Evolutionary conservation across 345 rosid species (phyloP).

Genomic region (Citrus medica): DNA sequence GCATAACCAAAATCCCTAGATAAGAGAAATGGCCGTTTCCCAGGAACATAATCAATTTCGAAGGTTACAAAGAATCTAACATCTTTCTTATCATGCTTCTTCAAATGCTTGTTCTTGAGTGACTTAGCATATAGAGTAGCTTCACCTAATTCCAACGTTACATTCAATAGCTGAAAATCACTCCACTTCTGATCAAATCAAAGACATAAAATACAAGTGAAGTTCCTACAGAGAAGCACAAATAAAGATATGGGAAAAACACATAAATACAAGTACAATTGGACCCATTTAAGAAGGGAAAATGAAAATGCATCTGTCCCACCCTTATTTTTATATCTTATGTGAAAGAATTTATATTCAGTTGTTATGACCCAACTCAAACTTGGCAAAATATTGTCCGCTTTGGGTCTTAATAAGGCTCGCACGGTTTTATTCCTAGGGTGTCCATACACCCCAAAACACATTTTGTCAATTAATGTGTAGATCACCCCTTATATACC

Average conservation of each 20-base stretch:
- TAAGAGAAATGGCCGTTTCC: constrained; percentile 28
- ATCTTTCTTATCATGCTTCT: constrained; percentile 1
- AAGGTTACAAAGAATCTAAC: constrained; percentile 25
- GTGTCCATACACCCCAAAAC: too few relatives aligned
- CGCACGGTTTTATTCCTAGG: too few relatives aligned
- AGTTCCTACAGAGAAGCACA: background rate
- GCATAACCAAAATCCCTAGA: constrained; percentile 43
- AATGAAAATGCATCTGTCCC: background rate
- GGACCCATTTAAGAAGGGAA: background rate
- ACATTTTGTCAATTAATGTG: too few relatives aligned
- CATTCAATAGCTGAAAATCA: constrained; percentile 11
- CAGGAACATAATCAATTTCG: constrained; percentile 17
- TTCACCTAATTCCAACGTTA: constrained; percentile 21
- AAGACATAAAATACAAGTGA: background rate
- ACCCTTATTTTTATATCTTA: background rate
- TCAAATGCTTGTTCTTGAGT: background rate
- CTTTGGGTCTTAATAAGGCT: too few relatives aligned
- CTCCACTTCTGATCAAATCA: constrained; percentile 37
- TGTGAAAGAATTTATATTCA: background rate
- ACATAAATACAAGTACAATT: background rate
- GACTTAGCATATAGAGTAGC: constrained; percentile 17
- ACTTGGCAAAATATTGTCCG: too few relatives aligned
- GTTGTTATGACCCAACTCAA: too few relatives aligned
- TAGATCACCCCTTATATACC: too few relatives aligned
- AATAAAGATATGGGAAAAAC: too few relatives aligned